phyloP scores from a whole-genome alignment of 331 rosid genomes.

The Telfairia occidentalis region DNA sequence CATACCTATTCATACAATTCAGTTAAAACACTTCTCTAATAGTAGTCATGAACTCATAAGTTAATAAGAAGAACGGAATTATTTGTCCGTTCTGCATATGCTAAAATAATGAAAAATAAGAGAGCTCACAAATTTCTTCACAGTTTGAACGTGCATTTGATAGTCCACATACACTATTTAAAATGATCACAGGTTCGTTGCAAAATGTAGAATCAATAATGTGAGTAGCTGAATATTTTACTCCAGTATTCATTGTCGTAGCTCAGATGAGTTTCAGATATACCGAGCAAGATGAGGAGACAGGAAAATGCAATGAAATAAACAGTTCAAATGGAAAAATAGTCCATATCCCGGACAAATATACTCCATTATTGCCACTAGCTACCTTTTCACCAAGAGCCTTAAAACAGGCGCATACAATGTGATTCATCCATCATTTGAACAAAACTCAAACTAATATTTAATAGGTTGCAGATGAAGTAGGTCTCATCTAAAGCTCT shows the following conservation, averaged over 20 bases:
- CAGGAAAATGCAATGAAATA: neutral
- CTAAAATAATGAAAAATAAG: neutral
- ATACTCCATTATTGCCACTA: neutral
- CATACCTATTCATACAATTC: slow-evolving; percentile 52
- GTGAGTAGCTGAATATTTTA: neutral
- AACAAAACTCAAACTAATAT: neutral
- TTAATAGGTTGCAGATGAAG: neutral
- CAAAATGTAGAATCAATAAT: neutral
- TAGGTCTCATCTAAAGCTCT: neutral
- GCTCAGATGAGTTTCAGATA: neutral
- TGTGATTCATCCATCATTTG: neutral
- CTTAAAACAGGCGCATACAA: neutral
- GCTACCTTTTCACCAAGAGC: neutral
- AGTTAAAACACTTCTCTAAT: slow-evolving; percentile 22
- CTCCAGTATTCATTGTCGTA: neutral
- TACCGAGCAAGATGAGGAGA: neutral
- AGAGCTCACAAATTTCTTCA: neutral
- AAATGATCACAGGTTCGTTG: neutral
- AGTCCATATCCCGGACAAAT: neutral
- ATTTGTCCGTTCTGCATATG: neutral
- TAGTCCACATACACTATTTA: neutral
- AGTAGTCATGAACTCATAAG: neutral
- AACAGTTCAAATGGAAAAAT: neutral
- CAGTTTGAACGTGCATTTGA: neutral
- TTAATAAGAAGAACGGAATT: neutral